Conservation (phyloP, 2,329 filamentous ascomycete genomes). For the Ascochyta koolunga region DNA sequence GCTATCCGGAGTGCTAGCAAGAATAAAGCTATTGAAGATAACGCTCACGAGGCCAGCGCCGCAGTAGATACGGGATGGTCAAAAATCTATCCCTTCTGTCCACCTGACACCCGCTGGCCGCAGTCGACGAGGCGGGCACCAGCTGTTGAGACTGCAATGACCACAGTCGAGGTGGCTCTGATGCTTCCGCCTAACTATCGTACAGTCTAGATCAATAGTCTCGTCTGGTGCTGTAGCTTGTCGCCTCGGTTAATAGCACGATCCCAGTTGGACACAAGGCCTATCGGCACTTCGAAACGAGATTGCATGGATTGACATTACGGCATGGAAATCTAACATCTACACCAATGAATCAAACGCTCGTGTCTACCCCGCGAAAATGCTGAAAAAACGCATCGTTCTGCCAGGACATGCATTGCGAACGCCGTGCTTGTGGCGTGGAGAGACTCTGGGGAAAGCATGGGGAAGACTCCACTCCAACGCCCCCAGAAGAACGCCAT, state of each 20-base stretch:
- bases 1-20: not conserved
- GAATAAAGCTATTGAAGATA: constrained; percentile 11
- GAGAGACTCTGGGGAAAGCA: constrained; percentile 9
- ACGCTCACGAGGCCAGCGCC: constrained; percentile 9
- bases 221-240: constrained; percentile 1
- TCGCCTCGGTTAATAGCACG: constrained; percentile 1
- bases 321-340: not conserved
- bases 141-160: not conserved
- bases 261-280: not conserved
- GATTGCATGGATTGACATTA: constrained; percentile 3
- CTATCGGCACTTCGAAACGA: constrained; percentile 3
- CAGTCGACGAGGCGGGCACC: not conserved
- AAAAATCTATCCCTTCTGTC: not conserved
- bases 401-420: not conserved
- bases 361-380: constrained; percentile 9
- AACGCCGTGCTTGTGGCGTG: not conserved
- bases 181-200: constrained; percentile 11
- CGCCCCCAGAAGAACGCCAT: constrained; percentile 10
- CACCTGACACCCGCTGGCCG: constrained; percentile 7
- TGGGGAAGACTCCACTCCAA: constrained; percentile 10
- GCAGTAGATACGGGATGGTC: not conserved
- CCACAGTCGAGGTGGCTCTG: constrained; percentile 11
- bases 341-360: not conserved
- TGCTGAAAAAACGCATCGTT: not conserved
- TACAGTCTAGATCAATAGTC: constrained; percentile 5